Conservation (phyloP, 805 yeast species). For the Lipomyces yamadae region DNA sequence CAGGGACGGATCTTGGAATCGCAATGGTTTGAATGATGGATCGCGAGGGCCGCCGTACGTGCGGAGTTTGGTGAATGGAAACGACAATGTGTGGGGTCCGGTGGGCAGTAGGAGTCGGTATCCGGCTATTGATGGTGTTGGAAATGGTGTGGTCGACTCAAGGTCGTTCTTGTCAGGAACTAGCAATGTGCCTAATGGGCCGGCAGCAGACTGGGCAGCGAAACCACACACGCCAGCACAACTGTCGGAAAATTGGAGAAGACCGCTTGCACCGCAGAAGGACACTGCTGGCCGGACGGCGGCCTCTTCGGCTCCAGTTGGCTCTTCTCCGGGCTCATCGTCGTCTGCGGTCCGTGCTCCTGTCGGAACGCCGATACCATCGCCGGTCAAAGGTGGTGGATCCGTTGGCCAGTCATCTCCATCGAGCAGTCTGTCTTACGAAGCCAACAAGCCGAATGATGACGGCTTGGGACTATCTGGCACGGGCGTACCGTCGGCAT, state of each 20-base stretch:
- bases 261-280: constrained; percentile 22
- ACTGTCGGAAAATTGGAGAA: constrained; percentile 33
- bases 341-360: constrained; percentile 10
- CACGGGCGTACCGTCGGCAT: neutral
- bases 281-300: neutral
- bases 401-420: constrained; percentile 22
- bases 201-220: constrained; percentile 6
- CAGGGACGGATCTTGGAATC: constrained; percentile 19
- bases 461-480: neutral
- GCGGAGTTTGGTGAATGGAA: constrained; percentile 21
- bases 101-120: constrained; percentile 33
- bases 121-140: constrained; percentile 28
- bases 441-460: constrained; percentile 1
- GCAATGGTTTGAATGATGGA: constrained; percentile 16
- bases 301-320: constrained; percentile 1
- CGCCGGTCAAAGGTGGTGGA: constrained; percentile 22
- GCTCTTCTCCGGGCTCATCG: neutral
- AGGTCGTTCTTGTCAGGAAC: constrained; percentile 17
- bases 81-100: constrained; percentile 37
- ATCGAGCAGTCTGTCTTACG: constrained; percentile 7
- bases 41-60: constrained; percentile 15
- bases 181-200: neutral
- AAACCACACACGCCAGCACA: constrained; percentile 24
- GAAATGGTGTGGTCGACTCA: constrained; percentile 21
- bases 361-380: constrained; percentile 22